phyloP scores from a whole-genome alignment of 1,284 basidiomycete genomes.

The Puccinia hordei region DNA sequence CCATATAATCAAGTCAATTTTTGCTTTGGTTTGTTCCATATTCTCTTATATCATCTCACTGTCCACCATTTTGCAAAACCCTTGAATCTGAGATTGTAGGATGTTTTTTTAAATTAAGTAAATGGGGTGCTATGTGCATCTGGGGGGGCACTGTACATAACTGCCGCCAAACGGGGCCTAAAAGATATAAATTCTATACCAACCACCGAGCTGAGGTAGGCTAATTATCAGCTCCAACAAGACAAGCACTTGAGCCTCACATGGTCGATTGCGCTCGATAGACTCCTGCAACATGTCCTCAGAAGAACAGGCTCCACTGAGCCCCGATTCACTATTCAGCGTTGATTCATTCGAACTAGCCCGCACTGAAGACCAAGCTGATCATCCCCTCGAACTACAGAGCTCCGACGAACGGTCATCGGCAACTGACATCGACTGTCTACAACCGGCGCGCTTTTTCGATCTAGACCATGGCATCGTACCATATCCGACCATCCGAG shows the following conservation, averaged over 20 bases:
- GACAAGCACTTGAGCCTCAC: neutral
- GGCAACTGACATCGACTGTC: neutral
- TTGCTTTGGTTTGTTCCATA: too few species aligned
- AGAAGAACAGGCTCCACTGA: neutral
- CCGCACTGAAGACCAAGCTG: neutral
- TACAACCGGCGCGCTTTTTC: conserved; percentile 19
- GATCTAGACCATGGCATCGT: neutral
- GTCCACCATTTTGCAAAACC: too few species aligned
- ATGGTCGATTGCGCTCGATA: neutral
- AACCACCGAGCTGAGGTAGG: neutral
- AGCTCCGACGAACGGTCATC: too few species aligned
- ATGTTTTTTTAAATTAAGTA: too few species aligned
- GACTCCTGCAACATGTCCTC: neutral
- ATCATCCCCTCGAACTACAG: neutral
- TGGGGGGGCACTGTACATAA: too few species aligned
- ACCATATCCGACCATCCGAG: conserved; percentile 5
- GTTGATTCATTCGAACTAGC: conserved; percentile 8
- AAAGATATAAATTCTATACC: too few species aligned
- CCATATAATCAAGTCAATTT: too few species aligned
- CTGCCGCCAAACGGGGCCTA: too few species aligned
- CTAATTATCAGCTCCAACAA: neutral
- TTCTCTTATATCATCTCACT: too few species aligned
- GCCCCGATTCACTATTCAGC: conserved; percentile 25
- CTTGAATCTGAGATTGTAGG: too few species aligned
- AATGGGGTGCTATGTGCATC: too few species aligned